Conservation (phyloP, 306 rosid species). For the Prosopis cineraria region DNA sequence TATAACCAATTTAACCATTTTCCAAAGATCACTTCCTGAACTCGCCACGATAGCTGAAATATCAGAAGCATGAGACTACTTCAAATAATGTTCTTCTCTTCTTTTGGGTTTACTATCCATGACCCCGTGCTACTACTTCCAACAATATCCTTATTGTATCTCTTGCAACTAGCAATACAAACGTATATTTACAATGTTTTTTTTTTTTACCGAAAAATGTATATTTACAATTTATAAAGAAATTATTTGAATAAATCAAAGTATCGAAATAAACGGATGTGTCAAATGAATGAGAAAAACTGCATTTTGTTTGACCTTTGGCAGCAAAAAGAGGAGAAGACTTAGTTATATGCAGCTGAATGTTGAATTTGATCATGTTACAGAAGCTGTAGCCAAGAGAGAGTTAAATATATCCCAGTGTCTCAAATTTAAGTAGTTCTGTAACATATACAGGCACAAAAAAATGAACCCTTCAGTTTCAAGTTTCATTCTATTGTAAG, state of each 20-base stretch:
- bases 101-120: neutral
- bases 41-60: constrained; percentile 14
- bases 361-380: neutral
- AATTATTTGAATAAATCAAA: neutral
- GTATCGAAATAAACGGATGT: neutral
- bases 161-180: neutral
- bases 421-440: neutral
- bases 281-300: neutral
- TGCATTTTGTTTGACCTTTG: neutral
- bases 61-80: neutral
- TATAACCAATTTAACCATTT: neutral
- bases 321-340: neutral
- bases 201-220: neutral
- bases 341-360: neutral
- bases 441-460: neutral
- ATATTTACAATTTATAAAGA: neutral
- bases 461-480: neutral
- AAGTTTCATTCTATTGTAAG: neutral
- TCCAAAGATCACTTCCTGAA: neutral
- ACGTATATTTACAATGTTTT: too few relatives aligned
- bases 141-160: neutral
- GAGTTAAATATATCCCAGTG: neutral
- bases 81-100: neutral
- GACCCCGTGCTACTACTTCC: neutral
- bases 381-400: neutral